Conservation (phyloP, 2,329 filamentous ascomycete genomes). For the Colletotrichum eleusines region DNA sequence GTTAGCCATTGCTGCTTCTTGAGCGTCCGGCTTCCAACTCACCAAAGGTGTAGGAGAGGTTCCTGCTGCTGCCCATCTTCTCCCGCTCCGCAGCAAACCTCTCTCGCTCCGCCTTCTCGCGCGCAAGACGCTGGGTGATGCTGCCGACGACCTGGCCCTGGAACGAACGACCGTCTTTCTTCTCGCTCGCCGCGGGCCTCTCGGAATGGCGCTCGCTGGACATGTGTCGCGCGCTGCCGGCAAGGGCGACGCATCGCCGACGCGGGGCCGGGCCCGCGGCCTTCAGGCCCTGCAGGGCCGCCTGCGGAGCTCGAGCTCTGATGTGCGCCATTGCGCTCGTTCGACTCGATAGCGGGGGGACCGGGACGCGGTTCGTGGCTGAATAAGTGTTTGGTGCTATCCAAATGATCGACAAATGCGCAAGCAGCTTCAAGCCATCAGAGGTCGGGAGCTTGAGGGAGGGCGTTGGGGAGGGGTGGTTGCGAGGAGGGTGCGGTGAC, state of each 20-base stretch:
- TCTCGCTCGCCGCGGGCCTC: constrained; percentile 49
- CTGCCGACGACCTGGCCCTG: constrained; percentile 72
- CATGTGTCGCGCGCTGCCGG: constrained; percentile 31
- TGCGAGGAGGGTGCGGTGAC: constrained; percentile 3
- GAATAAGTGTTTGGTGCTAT: background rate
- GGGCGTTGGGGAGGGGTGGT: background rate
- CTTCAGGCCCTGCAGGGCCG: constrained; percentile 49
- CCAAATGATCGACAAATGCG: background rate
- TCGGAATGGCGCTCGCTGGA: constrained; percentile 47
- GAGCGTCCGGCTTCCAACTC: constrained; percentile 43
- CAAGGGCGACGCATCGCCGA: constrained; percentile 35
- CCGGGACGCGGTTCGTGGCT: background rate
- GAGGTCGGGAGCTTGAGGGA: constrained; percentile 12
- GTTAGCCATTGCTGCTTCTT: constrained; percentile 28
- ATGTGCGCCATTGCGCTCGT: constrained; percentile 49
- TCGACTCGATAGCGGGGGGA: background rate
- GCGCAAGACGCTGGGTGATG: constrained; percentile 64
- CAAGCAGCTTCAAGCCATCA: constrained; percentile 6
- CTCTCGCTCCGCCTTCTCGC: constrained; percentile 67
- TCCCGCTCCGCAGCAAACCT: constrained; percentile 58
- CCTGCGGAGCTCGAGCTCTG: constrained; percentile 49
- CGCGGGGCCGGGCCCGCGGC: constrained; percentile 41
- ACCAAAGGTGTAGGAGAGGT: constrained; percentile 68
- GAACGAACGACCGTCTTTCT: constrained; percentile 59
- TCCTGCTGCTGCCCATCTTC: constrained; percentile 54